These are phyloP conservation scores for Cladosporium austrohemisphaericum DNA, from an alignment of 2,329 filamentous ascomycete species.

Conservation along the genomic window DNA sequence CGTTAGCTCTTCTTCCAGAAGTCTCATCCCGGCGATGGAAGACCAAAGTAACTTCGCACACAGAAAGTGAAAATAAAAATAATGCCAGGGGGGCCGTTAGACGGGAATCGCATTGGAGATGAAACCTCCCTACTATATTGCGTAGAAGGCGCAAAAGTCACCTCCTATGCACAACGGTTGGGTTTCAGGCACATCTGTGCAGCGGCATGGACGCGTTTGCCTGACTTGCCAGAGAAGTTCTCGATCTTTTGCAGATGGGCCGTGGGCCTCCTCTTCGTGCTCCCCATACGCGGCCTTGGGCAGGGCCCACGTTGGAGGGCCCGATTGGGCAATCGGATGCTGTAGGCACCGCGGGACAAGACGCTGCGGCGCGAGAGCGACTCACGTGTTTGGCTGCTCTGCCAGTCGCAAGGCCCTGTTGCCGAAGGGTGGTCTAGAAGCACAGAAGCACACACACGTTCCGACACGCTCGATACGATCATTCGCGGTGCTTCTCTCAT, in stretches of 20 bases:
- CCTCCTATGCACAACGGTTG: constrained; percentile 13
- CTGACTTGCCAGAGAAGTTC: neutral
- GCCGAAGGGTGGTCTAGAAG: constrained; percentile 12
- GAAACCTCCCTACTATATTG: no score
- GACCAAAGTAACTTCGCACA: neutral
- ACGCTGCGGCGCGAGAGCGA: neutral
- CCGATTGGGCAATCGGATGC: constrained; percentile 12
- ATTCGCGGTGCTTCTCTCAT: constrained; percentile 7
- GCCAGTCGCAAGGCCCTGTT: constrained; percentile 8
- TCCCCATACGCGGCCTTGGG: constrained; percentile 10
- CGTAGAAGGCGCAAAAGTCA: neutral
- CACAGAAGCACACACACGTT: neutral
- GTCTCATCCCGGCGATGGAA: neutral
- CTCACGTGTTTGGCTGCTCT: neutral
- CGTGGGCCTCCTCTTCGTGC: neutral
- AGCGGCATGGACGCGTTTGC: constrained; percentile 12
- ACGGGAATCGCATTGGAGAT: no score
- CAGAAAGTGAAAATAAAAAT: neutral
- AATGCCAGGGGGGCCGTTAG: no score
- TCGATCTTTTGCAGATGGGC: constrained; percentile 13
- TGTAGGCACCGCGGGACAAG: constrained; percentile 8
- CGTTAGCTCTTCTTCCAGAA: neutral
- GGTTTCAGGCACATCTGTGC: constrained; percentile 6
- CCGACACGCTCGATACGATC: no score
- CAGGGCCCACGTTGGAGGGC: constrained; percentile 4